Evolutionary conservation across 169 alveolate species (phyloP).

Genomic region (Perkinsus olseni): DNA sequence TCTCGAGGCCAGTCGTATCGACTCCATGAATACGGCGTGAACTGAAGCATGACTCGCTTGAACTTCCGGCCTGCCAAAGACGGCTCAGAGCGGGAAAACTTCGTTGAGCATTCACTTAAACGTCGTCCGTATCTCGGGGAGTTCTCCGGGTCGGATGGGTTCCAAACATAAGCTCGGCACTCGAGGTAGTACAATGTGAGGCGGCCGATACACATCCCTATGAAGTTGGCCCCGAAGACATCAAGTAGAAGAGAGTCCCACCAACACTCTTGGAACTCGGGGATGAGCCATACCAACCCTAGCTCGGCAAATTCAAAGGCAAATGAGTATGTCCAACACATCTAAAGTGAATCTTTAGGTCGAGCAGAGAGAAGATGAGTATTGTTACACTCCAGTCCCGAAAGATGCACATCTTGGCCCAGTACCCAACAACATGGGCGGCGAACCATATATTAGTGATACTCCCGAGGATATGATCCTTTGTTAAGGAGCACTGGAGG

Average conservation of each 20-base stretch:
- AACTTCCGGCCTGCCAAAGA: not conserved
- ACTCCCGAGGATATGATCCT: not conserved
- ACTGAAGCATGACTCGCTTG: constrained; percentile 13
- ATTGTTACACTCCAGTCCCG: constrained; percentile 26
- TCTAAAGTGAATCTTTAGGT: not conserved
- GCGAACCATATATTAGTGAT: constrained; percentile 20
- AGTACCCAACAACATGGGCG: constrained; percentile 35
- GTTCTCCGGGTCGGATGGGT: not conserved
- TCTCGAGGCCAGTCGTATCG: constrained; percentile 30
- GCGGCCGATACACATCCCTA: constrained; percentile 32
- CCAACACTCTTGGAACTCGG: constrained; percentile 46
- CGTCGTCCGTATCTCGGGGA: not conserved
- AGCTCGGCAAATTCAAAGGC: constrained; percentile 25
- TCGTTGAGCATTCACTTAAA: constrained; percentile 19
- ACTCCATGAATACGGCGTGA: constrained; percentile 28
- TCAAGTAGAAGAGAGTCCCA: constrained; percentile 38
- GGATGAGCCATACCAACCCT: constrained; percentile 38
- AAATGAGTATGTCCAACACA: constrained; percentile 13
- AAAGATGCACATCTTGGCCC: constrained; percentile 26
- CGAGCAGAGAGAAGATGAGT: not conserved
- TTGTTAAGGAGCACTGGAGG: not conserved
- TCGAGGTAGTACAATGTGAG: constrained; percentile 3
- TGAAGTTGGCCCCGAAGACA: constrained; percentile 18
- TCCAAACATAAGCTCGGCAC: not conserved
- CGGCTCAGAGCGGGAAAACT: too few relatives aligned